Evolutionary conservation across 108 stramenopile species (phyloP).

Genomic region (Cyclotella sp.): DNA sequence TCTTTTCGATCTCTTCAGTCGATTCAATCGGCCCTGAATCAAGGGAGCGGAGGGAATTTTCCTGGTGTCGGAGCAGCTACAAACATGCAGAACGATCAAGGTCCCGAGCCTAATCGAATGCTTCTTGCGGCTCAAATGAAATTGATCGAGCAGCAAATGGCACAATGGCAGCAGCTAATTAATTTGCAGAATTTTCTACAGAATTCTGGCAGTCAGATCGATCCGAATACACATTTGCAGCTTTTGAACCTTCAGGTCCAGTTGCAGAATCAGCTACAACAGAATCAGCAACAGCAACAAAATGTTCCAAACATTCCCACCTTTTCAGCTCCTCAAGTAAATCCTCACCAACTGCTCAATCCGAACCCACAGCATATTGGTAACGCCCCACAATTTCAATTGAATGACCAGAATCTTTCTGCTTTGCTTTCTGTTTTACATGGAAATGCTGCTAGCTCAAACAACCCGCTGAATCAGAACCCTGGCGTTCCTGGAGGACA

Average conservation of each 20-base stretch:
- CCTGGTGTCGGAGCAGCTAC: not conserved
- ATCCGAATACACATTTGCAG: not conserved
- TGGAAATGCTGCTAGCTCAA: not conserved
- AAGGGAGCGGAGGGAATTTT: not conserved
- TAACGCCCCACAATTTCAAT: not conserved
- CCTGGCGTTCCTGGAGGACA: too few species aligned
- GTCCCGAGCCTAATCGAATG: not conserved
- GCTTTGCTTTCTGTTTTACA: slow-evolving; percentile 15
- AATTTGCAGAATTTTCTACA: slow-evolving; percentile 7
- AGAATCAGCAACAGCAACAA: not conserved
- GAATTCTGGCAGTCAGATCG: slow-evolving; percentile 2
- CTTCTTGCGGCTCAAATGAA: slow-evolving; percentile 20
- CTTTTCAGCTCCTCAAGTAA: not conserved
- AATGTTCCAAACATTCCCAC: not conserved
- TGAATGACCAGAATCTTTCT: slow-evolving; percentile 5
- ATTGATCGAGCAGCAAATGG: slow-evolving; percentile 14
- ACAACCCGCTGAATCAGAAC: not conserved
- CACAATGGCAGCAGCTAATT: slow-evolving; percentile 4
- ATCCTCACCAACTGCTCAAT: not conserved
- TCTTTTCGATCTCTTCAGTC: not conserved
- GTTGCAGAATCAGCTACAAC: slow-evolving; percentile 6
- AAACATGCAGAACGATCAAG: slow-evolving; percentile 12
- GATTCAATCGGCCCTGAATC: not conserved
- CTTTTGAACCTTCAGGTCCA: not conserved
- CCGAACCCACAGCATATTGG: not conserved